Evolutionary conservation across 1,284 basidiomycete species (phyloP), one percentile per base, ranked within the genome.

Genomic region (Fomitopsis pinicola): DNA sequence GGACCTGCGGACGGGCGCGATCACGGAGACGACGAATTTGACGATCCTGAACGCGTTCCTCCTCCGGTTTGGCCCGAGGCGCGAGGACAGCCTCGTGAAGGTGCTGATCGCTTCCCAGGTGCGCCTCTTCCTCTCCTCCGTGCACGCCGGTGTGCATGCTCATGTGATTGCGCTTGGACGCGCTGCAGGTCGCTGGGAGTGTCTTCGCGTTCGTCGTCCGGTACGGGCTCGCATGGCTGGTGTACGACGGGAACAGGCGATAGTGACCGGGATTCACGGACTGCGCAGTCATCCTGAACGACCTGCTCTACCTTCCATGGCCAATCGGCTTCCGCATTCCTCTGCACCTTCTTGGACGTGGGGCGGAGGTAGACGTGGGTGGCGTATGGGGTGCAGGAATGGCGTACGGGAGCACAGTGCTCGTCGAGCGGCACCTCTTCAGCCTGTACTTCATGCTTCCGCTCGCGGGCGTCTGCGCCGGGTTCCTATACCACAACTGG

Each of bases 391-490:
- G 82, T 61, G 91, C 91, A 1, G 91, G 92, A 15, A 90, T 92
- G 85, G 80, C 92, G 0, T 85, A 91, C 67, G 92, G 92, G n/a
- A 93, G 91, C 70, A 84, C 85, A 42, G 88, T 96, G 68, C 82
- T 98, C 14, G 92, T 95, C 15, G 91, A 94, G 70, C 82, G 97
- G 36, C 97, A 99, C 75, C 76, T 98, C 30, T 91, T 99, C 78
- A 97, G 94, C 70, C 72, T 98, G 56, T 98, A 98, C 76, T 95
- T 99, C 69, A 97, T 99, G 91, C 77, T 96, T 30, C 97, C 97
- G 0, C 81, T 99, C 36, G 85, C 96, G 0, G 97, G 92, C 0
- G 92, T 97, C 15, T 97, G 94, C 70, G 70, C 85, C 0, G 97
- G 91, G 0, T 91, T 99, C 73, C 76, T 97, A 70, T 95, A 91